Percentiles rank a stretch among this genome's conserved stretches.
These are phyloP conservation scores for Sugiyamaella sp. DNA, from an alignment of 1,139 yeast genomes.

Conservation along the genomic window DNA sequence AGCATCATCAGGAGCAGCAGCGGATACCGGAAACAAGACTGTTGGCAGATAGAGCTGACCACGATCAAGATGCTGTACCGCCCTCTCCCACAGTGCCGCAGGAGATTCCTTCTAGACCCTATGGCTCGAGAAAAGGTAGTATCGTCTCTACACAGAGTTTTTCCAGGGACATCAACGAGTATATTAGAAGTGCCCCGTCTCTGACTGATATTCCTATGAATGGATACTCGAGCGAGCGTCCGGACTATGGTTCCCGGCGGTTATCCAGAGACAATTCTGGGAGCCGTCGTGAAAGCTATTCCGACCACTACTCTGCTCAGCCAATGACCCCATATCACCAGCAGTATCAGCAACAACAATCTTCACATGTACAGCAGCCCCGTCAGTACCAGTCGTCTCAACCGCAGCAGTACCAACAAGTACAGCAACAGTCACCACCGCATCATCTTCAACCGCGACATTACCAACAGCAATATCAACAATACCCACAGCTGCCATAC, in stretches of 20 bases:
- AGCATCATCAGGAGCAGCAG: no score
- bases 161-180: slow-evolving; percentile 50
- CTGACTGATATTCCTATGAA: slow-evolving; percentile 9
- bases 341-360: slow-evolving; percentile 8
- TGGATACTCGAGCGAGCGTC: slow-evolving; percentile 3
- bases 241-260: background rate
- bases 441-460: slow-evolving; percentile 5
- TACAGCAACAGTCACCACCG: slow-evolving; percentile 15
- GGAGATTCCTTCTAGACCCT: slow-evolving; percentile 36
- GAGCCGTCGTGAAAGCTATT: slow-evolving; percentile 9
- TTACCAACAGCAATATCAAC: slow-evolving; percentile 1
- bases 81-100: slow-evolving; percentile 23
- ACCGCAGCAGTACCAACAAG: background rate
- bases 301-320: background rate
- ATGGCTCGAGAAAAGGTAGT: slow-evolving; percentile 38
- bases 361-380: background rate
- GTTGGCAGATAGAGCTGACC: background rate
- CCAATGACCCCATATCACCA: background rate
- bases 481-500: slow-evolving; percentile 49
- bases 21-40: background rate
- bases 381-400: slow-evolving; percentile 1
- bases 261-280: slow-evolving; percentile 11
- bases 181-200: slow-evolving; percentile 43
- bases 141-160: slow-evolving; percentile 46
- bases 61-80: slow-evolving; percentile 4